A percentile compares a stretch with the other conserved stretches of the same genome.
Conservation (phyloP, 129 eudicot species). For the Tagetes patula region DNA sequence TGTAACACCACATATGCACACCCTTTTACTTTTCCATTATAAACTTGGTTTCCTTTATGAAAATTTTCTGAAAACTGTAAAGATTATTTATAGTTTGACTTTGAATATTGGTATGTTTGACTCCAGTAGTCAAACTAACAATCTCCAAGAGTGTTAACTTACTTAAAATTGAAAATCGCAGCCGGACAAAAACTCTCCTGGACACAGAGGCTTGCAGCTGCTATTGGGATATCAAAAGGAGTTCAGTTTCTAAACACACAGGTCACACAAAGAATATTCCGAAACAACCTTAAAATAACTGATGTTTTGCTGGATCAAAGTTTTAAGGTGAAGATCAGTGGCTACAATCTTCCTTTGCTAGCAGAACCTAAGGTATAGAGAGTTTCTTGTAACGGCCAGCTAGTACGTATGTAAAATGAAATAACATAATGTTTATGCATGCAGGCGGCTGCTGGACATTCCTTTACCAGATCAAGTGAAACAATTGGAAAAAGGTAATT, state of each 20-base stretch:
- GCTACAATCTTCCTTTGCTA: conserved; percentile 54
- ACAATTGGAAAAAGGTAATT: conserved; percentile 31
- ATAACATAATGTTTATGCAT: not conserved
- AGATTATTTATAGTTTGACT: not conserved
- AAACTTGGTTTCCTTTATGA: not conserved
- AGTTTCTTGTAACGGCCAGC: not conserved
- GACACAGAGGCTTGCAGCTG: conserved; percentile 59
- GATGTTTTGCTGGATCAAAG: conserved; percentile 58
- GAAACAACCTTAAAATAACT: conserved; percentile 49
- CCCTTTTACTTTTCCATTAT: not conserved
- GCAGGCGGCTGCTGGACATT: conserved; percentile 39
- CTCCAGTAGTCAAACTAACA: conserved; percentile 11
- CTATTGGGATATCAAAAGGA: conserved; percentile 61
- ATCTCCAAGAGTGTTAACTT: not conserved
- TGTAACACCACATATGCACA: not conserved
- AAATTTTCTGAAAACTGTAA: not conserved
- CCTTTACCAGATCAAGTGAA: conserved; percentile 39
- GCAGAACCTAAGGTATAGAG: conserved; percentile 27
- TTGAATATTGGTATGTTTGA: conserved; percentile 15
- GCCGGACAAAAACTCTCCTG: conserved; percentile 52
- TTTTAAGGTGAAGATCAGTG: conserved; percentile 58
- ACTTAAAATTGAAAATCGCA: conserved; percentile 25
- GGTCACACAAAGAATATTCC: conserved; percentile 47
- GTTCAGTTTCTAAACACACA: conserved; percentile 65
- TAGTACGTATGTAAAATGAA: not conserved